Percentiles rank a stretch among this genome's conserved stretches.
phyloP scores from a whole-genome alignment of 1,139 yeast species.

The Zygosaccharomyces pseudobailii region DNA sequence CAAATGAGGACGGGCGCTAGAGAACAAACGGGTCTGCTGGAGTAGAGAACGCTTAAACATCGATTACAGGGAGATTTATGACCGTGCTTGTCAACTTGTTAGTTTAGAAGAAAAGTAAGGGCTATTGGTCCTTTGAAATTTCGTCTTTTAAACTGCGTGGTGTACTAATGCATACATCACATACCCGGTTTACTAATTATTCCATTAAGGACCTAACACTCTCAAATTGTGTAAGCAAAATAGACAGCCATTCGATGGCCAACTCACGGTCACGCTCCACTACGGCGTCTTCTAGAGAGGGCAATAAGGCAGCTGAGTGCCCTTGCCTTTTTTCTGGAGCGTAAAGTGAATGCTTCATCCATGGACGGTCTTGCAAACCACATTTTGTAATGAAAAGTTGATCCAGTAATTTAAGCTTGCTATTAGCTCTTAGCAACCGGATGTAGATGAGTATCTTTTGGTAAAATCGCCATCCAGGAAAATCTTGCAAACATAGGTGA shows the following conservation, averaged over 20 bases:
- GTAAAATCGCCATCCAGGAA: slow-evolving; percentile 64
- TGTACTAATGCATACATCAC: not conserved
- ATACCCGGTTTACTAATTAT: not conserved
- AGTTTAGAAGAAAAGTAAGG: no score
- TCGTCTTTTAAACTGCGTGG: not conserved
- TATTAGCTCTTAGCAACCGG: slow-evolving; percentile 51
- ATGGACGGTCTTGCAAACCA: slow-evolving; percentile 36
- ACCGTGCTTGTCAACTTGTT: not conserved
- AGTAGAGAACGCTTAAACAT: slow-evolving; percentile 14
- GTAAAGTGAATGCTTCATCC: slow-evolving; percentile 43
- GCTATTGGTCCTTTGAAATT: not conserved
- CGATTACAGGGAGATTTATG: not conserved
- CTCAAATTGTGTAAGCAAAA: slow-evolving; percentile 23
- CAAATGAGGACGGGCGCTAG: slow-evolving; percentile 26
- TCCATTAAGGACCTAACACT: slow-evolving; percentile 16
- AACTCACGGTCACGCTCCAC: slow-evolving; percentile 31
- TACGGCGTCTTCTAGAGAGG: slow-evolving; percentile 41
- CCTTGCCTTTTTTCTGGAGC: slow-evolving; percentile 39
- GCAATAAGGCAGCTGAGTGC: slow-evolving; percentile 33
- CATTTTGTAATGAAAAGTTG: slow-evolving; percentile 33
- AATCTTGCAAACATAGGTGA: slow-evolving; percentile 49
- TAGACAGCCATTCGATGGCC: slow-evolving; percentile 28
- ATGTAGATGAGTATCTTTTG: slow-evolving; percentile 56
- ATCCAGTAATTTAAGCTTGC: slow-evolving; percentile 50
- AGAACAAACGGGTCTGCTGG: slow-evolving; percentile 24